phyloP scores from a whole-genome alignment of 2,329 filamentous ascomycete genomes.

The Exophiala xenobiotica region DNA sequence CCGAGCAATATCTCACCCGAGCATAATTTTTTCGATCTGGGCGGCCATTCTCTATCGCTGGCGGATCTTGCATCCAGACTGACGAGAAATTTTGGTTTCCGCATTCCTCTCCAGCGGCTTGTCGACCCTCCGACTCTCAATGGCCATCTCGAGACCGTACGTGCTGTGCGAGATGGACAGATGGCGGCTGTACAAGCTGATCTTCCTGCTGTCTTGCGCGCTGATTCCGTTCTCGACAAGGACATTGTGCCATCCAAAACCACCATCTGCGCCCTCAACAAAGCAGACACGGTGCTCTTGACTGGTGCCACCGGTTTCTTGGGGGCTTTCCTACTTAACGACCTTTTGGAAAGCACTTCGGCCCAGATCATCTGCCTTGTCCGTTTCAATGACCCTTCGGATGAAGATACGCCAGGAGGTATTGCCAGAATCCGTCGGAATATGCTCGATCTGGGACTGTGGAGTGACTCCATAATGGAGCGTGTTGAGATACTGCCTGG shows the following conservation, averaged over 20 bases:
- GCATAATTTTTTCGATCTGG: constrained; percentile 78
- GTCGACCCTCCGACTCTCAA: constrained; percentile 70
- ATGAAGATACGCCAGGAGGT: constrained; percentile 63
- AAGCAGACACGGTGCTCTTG: constrained; percentile 68
- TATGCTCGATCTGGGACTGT: constrained; percentile 73
- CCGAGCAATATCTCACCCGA: constrained; percentile 62
- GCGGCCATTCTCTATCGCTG: constrained; percentile 75
- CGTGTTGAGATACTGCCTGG: constrained; percentile 73
- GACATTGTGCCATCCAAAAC: constrained; percentile 63
- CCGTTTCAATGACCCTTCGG: constrained; percentile 66
- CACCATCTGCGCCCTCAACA: constrained; percentile 58
- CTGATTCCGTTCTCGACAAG: constrained; percentile 65
- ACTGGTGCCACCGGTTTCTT: constrained; percentile 76
- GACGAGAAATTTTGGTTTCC: constrained; percentile 69
- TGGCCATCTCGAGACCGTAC: constrained; percentile 71
- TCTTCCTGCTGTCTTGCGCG: constrained; percentile 65
- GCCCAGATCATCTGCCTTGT: constrained; percentile 72
- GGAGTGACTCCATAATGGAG: constrained; percentile 74
- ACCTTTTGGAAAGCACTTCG: constrained; percentile 65
- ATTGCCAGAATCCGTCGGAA: constrained; percentile 73
- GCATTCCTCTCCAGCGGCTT: constrained; percentile 68
- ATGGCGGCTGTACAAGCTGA: constrained; percentile 74
- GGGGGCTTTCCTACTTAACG: constrained; percentile 70
- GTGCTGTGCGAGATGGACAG: constrained; percentile 68
- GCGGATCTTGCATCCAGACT: constrained; percentile 72